Evolutionary conservation across 2,329 filamentous ascomycete genomes (phyloP), one percentile per base, ranked within the genome.

Genomic region (Paraconiothyrium brasiliense): DNA sequence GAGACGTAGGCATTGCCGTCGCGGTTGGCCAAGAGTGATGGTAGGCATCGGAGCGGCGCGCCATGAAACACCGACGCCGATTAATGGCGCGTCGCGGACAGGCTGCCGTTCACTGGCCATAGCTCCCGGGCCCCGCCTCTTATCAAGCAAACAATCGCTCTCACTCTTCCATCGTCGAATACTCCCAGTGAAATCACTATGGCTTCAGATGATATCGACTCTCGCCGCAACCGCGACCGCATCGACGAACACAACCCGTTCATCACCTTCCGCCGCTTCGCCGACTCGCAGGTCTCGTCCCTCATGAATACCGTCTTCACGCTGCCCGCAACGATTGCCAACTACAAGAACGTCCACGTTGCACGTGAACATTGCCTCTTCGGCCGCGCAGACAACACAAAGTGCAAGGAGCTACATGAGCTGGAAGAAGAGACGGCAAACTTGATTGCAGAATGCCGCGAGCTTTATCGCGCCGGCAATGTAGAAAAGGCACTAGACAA

Each of bases 201-300:
- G 75, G 50, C 71, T n/a, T 66, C 67, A 30, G 67, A 69, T 56
- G 60, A 67, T 50, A 61, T 71, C 35, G 62, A 70, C 34, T 22
- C 67, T 7, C 63, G 65, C 41, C 67, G 67, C 54, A 52, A 71
- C 13, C 37, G 50, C 20, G 51, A 61, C 20, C 66, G 64, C 37
- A 63, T 61, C 37, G 74, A 76, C 41, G 74, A 76, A 61, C 66
- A 74, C 59, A 87, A 87, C 62, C 85, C 86, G 0, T 88, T 89
- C 74, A 82, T 87, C 59, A 80, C 83, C 34, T 88, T 89, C 77
- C 87, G 87, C 67, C 85, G 84, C 64, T 87, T 86, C 72, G 85
- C 86, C 59, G 87, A 89, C 67, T 83, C 84, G 50, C 84, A 86
- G 59, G 81, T 88, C 67, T 83, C 82, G 9, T 84, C 83, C 16